A percentile compares a stretch with the other conserved stretches of the same genome.
Evolutionary conservation across 805 yeast genomes (phyloP).

Genomic region (Phaffomyces antillensis): DNA sequence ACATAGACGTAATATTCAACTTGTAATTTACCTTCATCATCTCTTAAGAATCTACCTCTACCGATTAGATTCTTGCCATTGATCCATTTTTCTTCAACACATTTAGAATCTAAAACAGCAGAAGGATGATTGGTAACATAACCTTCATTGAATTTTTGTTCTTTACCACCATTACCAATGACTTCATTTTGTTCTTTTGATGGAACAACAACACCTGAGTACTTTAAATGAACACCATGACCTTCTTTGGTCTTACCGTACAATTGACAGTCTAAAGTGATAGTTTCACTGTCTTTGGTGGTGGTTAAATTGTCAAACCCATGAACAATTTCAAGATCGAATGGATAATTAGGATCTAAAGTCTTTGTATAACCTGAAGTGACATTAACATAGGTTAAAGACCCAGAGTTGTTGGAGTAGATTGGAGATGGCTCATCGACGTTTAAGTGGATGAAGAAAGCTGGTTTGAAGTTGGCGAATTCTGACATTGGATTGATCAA

Average conservation of each 20-base stretch:
- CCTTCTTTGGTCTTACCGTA: constrained; percentile 40
- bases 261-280: constrained; percentile 42
- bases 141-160: constrained; percentile 36
- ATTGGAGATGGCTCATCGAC: constrained; percentile 27
- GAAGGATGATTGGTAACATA: constrained; percentile 44
- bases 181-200: constrained; percentile 31
- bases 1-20: constrained; percentile 48
- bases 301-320: constrained; percentile 46
- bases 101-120: constrained; percentile 34
- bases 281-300: constrained; percentile 22
- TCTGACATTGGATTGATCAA: constrained; percentile 1
- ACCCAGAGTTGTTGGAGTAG: constrained; percentile 21
- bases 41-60: constrained; percentile 52
- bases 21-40: constrained; percentile 33
- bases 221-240: constrained; percentile 34
- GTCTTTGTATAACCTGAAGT: constrained; percentile 32
- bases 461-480: constrained; percentile 26
- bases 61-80: constrained; percentile 43
- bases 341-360: constrained; percentile 29
- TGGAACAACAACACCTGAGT: constrained; percentile 42
- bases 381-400: constrained; percentile 26
- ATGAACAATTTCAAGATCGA: constrained; percentile 27
- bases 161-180: constrained; percentile 24
- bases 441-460: constrained; percentile 29
- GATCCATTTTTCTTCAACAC: constrained; percentile 46